These are phyloP conservation scores for Hyphodiscus sp. DNA, from an alignment of 2,329 filamentous ascomycete genomes.

Conservation along the genomic window DNA sequence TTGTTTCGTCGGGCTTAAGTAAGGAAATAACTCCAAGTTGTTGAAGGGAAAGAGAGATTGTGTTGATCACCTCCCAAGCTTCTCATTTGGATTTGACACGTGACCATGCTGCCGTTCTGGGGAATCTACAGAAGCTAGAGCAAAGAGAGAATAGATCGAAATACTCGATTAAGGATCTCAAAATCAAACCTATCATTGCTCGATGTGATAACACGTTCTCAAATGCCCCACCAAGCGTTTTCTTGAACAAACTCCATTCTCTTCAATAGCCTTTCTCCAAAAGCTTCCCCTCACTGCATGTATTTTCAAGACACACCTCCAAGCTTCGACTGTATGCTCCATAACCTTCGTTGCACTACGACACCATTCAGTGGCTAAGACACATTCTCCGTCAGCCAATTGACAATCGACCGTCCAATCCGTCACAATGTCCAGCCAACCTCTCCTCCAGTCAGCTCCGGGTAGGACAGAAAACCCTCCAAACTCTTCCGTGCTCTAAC, in stretches of 20 bases:
- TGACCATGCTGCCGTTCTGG: no score
- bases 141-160: no score
- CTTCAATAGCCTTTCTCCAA: not conserved
- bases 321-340: not conserved
- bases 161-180: no score
- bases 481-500: slow-evolving; percentile 5
- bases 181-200: no score
- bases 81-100: no score
- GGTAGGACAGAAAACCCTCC: slow-evolving; percentile 50
- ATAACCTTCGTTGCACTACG: not conserved
- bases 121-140: no score
- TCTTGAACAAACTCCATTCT: not conserved
- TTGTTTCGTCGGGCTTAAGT: not conserved
- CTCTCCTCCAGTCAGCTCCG: slow-evolving; percentile 87
- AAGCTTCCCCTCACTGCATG: slow-evolving; percentile 1
- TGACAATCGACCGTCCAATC: not conserved
- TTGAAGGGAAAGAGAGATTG: not conserved
- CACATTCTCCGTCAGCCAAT: not conserved
- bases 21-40: not conserved
- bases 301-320: not conserved
- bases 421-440: slow-evolving; percentile 79
- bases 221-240: not conserved
- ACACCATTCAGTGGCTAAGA: not conserved
- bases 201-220: no score
- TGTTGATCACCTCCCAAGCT: not conserved